Base-by-base conservation (phyloP, 2,329 filamentous ascomycete genomes). In the Incumbomyces lentus region DNA sequence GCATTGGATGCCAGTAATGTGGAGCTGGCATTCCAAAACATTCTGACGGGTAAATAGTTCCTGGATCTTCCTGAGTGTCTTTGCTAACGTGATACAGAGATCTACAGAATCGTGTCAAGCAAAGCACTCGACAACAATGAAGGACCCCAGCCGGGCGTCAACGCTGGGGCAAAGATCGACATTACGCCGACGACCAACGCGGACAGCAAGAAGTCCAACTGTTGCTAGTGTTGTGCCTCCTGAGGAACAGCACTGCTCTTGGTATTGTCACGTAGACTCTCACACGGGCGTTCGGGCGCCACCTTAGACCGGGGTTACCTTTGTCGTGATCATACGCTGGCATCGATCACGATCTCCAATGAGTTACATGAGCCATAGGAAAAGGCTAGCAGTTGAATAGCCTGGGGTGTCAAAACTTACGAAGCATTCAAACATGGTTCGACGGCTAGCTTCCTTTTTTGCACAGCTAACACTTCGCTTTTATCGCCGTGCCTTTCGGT, bases 11-110 rank as follows among this genome's bases (percentile, higher is more conserved):
- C 92, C 60, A 96, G 88, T 79, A 98, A 98, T 65, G 92, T 98
- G 57, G 92, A 98, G 73, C 81, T 96, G 63, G 92, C 92, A 51
- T 96, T 98, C 79, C 90, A 98, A 73, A 96, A 96, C 71, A 98
- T 98, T 65, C 76, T 98, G 65, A 98, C 92, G 64, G 90, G 90
- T 95, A 77, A 52, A 78, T 67, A 42, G 18, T 35, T 16, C 35
- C 3, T 29, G 10, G 19, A 33, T 30, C 32, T n/a, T 18, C 40
- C 29, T 18, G n/a, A 38, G 12, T 33, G 18, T 18, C 17, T 29
- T 32, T 52, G 55, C 51, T 56, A 41, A 37, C 40, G 41, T 16
- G 40, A 34, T 46, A 38, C 64, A 95, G 92, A 98, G 76, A 98
- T 98, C 73, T 98, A 96, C 78, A 86, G 89, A 63, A 98, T 98